Conservation (phyloP, 2,329 filamentous ascomycete genomes). For the Myriangium duriaei region DNA sequence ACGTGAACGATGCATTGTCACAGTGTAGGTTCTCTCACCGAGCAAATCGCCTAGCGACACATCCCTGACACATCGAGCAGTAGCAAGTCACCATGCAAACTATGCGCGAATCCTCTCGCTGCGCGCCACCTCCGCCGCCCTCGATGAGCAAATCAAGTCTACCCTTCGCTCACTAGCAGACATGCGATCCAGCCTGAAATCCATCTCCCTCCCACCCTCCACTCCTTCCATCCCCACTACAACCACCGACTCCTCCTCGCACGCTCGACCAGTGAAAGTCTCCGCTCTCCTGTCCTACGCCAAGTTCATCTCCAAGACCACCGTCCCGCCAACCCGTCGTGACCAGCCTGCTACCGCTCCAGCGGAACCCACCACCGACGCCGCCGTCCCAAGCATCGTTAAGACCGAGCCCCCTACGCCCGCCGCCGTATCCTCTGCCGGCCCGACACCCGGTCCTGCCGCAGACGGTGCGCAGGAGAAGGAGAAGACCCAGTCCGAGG, state of each 20-base stretch:
- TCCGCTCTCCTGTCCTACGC: constrained; percentile 66
- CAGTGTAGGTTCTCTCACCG: constrained; percentile 37
- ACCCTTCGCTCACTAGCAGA: constrained; percentile 57
- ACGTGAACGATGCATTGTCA: constrained; percentile 53
- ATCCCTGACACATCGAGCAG: constrained; percentile 27
- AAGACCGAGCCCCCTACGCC: constrained; percentile 23
- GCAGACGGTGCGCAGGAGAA: constrained; percentile 18
- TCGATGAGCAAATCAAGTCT: constrained; percentile 61
- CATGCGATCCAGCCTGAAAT: constrained; percentile 59
- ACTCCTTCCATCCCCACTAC: constrained; percentile 20
- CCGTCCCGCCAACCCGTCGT: constrained; percentile 51
- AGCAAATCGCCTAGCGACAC: too few relatives aligned
- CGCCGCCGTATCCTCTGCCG: constrained; percentile 11
- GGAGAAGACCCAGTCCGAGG: constrained; percentile 30
- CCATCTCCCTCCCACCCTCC: constrained; percentile 46
- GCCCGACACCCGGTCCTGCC: neutral
- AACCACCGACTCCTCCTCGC: constrained; percentile 26
- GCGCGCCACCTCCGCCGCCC: constrained; percentile 49
- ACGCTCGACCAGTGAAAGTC: constrained; percentile 46
- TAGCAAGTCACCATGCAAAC: constrained; percentile 65
- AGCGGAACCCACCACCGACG: constrained; percentile 10
- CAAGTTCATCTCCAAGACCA: constrained; percentile 67
- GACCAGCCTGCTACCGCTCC: constrained; percentile 14
- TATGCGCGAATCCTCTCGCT: constrained; percentile 55
- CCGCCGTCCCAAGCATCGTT: constrained; percentile 7